phyloP scores from a whole-genome alignment of 768 basidiomycete genomes.

The Tephrocybe sp. region DNA sequence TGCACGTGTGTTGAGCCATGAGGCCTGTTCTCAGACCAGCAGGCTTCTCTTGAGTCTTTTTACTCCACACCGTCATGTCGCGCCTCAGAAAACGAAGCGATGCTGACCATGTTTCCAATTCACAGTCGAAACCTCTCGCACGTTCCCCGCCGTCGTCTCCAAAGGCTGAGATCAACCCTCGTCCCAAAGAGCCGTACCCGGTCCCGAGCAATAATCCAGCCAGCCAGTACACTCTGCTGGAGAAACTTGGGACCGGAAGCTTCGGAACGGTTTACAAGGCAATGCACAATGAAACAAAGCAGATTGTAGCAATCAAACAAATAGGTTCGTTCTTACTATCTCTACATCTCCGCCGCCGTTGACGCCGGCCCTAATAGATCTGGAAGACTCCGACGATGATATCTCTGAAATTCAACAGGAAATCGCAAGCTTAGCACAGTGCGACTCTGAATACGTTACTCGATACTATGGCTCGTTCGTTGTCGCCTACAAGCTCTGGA shows the following conservation, averaged over 20 bases:
- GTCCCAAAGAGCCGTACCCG: conserved; percentile 60
- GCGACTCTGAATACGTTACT: conserved; percentile 96
- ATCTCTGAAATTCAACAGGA: conserved; percentile 99
- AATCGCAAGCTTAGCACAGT: conserved; percentile 93
- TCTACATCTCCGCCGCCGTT: conserved; percentile 1
- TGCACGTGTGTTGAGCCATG: conserved; percentile 20
- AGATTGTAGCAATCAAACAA: conserved; percentile 97
- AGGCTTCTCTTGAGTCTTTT: conserved; percentile 25
- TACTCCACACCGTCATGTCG: conserved; percentile 42
- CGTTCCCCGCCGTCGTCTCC: conserved; percentile 56
- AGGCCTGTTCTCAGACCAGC: conserved; percentile 14
- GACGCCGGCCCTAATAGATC: conserved; percentile 49
- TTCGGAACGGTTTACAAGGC: conserved; percentile 99
- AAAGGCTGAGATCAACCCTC: conserved; percentile 39
- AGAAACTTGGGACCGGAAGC: conserved; percentile 96
- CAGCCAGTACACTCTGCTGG: conserved; percentile 87
- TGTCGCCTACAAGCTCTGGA: conserved; percentile 96
- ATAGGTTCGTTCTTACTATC: conserved; percentile 64
- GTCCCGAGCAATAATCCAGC: conserved; percentile 79
- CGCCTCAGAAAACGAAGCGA: conserved; percentile 42
- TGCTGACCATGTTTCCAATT: conserved; percentile 34
- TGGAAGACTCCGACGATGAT: conserved; percentile 98
- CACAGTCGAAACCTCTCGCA: conserved; percentile 39
- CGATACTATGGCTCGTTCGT: conserved; percentile 97
- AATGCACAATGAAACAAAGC: conserved; percentile 89